Conservation (phyloP, 2,329 filamentous ascomycete species). For the Macrophomina phaseolina region DNA sequence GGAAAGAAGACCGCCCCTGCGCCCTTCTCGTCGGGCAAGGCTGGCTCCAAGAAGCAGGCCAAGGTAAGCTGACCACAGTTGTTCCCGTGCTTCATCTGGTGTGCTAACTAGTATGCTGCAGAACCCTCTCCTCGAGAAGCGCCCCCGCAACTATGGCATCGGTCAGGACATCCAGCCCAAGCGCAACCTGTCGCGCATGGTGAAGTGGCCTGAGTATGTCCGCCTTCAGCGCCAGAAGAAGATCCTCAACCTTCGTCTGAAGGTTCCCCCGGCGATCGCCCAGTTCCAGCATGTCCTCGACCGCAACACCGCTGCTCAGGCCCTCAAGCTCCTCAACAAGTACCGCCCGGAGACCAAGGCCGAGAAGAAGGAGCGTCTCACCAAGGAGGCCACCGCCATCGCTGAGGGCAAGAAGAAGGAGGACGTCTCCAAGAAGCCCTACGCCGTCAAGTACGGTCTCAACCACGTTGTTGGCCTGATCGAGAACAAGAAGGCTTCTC, state of each 20-base stretch:
- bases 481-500: conserved; percentile 96
- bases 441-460: conserved; percentile 98
- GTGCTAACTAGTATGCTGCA: conserved; percentile 46
- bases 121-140: conserved; percentile 99
- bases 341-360: conserved; percentile 99
- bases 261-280: conserved; percentile 95
- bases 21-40: conserved; percentile 95
- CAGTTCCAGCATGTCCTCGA: conserved; percentile 95
- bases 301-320: conserved; percentile 76
- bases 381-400: conserved; percentile 97
- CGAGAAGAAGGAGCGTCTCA: conserved; percentile 99
- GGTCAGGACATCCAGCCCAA: conserved; percentile 98
- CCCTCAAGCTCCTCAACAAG: conserved; percentile 99
- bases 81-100: neutral
- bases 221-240: conserved; percentile 90
- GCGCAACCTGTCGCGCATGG: conserved; percentile 82
- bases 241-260: conserved; percentile 97
- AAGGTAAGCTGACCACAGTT: conserved; percentile 72
- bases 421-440: conserved; percentile 99
- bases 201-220: conserved; percentile 99
- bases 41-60: conserved; percentile 88
- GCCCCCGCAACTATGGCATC: conserved; percentile 95
- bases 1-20: conserved; percentile 98
- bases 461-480: conserved; percentile 79
- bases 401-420: conserved; percentile 99